These are phyloP conservation scores for Elongisporangium undulatum DNA, from an alignment of 352 stramenopile genomes.

Conservation along the genomic window DNA sequence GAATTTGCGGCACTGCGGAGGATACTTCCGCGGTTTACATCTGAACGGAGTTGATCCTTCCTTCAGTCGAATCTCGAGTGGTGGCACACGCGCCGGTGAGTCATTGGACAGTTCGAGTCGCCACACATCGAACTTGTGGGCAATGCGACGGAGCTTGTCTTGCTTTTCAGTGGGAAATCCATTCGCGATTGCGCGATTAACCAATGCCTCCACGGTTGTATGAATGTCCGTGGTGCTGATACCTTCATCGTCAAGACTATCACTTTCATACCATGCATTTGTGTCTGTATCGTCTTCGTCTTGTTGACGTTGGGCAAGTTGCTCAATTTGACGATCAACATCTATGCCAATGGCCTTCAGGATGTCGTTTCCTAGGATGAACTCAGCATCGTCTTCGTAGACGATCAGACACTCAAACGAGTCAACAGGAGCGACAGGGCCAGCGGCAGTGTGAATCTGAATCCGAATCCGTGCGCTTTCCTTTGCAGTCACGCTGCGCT, in stretches of 20 bases:
- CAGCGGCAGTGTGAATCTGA: conserved; percentile 8
- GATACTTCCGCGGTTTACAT: conserved; percentile 10
- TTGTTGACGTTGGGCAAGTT: conserved; percentile 7
- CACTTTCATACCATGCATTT: conserved; percentile 2
- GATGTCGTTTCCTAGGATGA: conserved; percentile 10
- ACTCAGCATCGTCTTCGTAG: conserved; percentile 7
- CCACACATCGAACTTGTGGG: conserved; percentile 7
- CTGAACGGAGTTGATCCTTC: conserved; percentile 7
- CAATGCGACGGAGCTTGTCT: conserved; percentile 3
- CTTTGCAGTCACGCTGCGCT: conserved; percentile 3
- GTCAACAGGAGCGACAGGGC: conserved; percentile 7
- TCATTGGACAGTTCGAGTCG: conserved; percentile 9
- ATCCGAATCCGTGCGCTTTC: conserved; percentile 7
- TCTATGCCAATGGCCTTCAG: conserved; percentile 9
- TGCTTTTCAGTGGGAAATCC: conserved; percentile 9
- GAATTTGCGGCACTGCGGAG: conserved; percentile 1
- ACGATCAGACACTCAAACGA: conserved; percentile 10
- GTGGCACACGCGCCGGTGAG: conserved; percentile 4
- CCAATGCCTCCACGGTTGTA: too few relatives aligned
- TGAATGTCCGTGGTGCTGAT: neutral
- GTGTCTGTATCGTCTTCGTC: conserved; percentile 7
- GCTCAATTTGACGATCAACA: conserved; percentile 9
- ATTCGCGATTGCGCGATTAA: too few relatives aligned
- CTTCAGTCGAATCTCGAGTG: conserved; percentile 11
- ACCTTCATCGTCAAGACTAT: conserved; percentile 3